Evolutionary conservation across 108 stramenopile species (phyloP).

Genomic region (Cyclotella kingstonii): DNA sequence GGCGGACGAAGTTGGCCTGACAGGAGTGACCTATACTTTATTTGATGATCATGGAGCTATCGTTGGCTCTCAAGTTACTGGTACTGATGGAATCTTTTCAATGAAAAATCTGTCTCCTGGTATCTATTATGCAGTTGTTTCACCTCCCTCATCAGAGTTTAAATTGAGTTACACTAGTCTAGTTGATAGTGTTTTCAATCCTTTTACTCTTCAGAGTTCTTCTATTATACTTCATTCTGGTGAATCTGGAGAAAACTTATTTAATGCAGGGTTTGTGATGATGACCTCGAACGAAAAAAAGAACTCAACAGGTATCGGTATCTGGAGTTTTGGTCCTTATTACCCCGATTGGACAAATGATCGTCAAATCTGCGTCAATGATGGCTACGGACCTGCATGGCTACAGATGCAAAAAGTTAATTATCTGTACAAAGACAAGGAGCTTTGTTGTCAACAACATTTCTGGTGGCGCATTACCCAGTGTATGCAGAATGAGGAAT

Average conservation of each 20-base stretch:
- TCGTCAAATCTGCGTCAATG: conserved; percentile 37
- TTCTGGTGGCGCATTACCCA: conserved; percentile 49
- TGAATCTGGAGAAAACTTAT: conserved; percentile 9
- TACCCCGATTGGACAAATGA: conserved; percentile 44
- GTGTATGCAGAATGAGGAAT: conserved; percentile 48
- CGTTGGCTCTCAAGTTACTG: background rate
- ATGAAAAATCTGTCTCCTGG: conserved; percentile 17
- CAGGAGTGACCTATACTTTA: conserved; percentile 14
- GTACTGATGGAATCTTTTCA: conserved; percentile 13
- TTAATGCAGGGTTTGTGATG: conserved; percentile 29
- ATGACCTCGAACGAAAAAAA: conserved; percentile 12
- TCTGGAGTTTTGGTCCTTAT: conserved; percentile 28
- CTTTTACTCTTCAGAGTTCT: conserved; percentile 4
- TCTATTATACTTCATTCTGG: conserved; percentile 20
- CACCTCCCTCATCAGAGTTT: conserved; percentile 22
- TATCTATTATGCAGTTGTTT: conserved; percentile 15
- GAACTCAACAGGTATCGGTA: conserved; percentile 13
- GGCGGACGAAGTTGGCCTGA: conserved; percentile 12
- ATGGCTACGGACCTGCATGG: conserved; percentile 41
- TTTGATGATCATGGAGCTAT: conserved; percentile 11
- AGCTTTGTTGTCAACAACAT: conserved; percentile 31
- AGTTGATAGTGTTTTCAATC: conserved; percentile 27
- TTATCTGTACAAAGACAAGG: conserved; percentile 38
- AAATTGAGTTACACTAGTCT: conserved; percentile 14
- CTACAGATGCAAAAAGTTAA: conserved; percentile 19